Evolutionary conservation across 164 flowering plant species (phyloP).

Genomic region (Warburgia ugandensis): DNA sequence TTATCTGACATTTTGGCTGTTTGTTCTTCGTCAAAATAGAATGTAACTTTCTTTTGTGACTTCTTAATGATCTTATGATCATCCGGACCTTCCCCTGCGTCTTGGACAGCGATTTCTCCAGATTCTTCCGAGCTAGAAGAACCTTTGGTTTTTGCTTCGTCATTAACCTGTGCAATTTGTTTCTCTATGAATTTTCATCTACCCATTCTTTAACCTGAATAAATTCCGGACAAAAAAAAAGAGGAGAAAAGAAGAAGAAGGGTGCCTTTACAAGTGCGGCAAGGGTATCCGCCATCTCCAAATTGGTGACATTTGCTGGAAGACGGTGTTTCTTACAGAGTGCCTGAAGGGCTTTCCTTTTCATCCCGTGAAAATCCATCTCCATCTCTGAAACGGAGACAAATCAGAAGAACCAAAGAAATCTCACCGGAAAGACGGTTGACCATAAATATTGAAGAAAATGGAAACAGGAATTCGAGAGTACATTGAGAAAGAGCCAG

Average conservation of each 20-base stretch:
- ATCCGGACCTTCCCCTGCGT: conserved; percentile 12
- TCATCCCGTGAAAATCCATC: conserved; percentile 47
- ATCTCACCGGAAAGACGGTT: no score
- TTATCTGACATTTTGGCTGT: conserved; percentile 12
- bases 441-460: no score
- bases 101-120: conserved; percentile 8
- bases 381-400: no score
- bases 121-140: conserved; percentile 18
- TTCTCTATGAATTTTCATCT: not conserved
- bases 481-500: no score
- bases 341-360: conserved; percentile 46
- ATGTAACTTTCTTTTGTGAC: conserved; percentile 1
- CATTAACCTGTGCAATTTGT: not conserved
- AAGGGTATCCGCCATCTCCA: conserved; percentile 47
- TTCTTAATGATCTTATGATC: not conserved
- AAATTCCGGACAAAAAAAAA: not conserved
- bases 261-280: conserved; percentile 35
- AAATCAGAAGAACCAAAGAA: no score
- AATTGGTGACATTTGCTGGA: conserved; percentile 50
- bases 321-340: conserved; percentile 55
- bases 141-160: not conserved
- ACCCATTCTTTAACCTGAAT: no score
- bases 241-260: no score
- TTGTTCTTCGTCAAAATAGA: conserved; percentile 24
- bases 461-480: no score